Percentiles rank a stretch among this genome's conserved stretches.
Conservation (phyloP, 495 filamentous ascomycete genomes). For the Chaetomium cochliodes region DNA sequence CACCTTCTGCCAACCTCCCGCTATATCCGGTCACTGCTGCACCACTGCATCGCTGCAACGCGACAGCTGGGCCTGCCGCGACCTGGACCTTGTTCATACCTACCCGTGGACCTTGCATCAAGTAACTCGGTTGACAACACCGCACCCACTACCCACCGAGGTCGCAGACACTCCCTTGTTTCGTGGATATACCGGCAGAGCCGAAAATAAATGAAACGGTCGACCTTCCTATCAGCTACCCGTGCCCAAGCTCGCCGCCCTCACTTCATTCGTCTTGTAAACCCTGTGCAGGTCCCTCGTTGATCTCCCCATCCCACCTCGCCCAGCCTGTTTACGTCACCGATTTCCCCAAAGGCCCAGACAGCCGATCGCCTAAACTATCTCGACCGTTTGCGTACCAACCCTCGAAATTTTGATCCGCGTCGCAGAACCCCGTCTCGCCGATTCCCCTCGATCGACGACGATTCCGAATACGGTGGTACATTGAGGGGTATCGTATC, state of each 20-base stretch:
- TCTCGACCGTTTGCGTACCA: neutral
- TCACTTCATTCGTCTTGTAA: slow-evolving; percentile 10
- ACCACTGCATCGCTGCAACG: neutral
- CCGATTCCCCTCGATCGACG: neutral
- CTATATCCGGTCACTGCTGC: slow-evolving; percentile 19
- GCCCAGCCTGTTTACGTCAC: slow-evolving; percentile 12
- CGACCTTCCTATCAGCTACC: neutral
- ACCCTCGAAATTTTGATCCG: neutral
- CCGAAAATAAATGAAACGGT: neutral
- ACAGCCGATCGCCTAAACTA: neutral
- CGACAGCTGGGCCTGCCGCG: neutral
- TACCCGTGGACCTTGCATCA: neutral
- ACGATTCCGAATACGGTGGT: slow-evolving; percentile 20
- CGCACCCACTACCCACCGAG: neutral
- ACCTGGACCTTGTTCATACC: neutral
- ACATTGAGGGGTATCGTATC: slow-evolving; percentile 8
- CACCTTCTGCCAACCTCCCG: slow-evolving; percentile 12
- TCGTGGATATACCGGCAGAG: neutral
- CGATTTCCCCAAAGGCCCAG: neutral
- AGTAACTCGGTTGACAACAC: neutral
- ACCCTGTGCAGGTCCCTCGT: slow-evolving; percentile 15
- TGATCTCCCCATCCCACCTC: slow-evolving; percentile 8
- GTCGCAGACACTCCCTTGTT: neutral
- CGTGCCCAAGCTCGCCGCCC: neutral
- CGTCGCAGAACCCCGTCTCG: neutral